Percentiles rank a stretch among this genome's conserved stretches.
phyloP scores from a whole-genome alignment of 169 alveolate species.

The Plasmodium coatneyi region DNA sequence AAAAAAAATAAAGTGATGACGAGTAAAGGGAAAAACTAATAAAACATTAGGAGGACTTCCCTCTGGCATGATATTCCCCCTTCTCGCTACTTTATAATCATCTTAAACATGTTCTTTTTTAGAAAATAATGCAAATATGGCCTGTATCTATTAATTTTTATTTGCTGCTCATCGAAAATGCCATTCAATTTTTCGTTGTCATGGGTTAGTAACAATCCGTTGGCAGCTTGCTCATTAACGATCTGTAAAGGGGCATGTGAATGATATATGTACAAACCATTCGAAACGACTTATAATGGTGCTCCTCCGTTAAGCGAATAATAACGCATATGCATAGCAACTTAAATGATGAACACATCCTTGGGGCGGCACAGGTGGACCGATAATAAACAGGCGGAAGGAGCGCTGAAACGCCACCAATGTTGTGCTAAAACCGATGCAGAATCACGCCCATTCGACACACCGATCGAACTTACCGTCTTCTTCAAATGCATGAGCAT shows the following conservation, averaged over 20 bases:
- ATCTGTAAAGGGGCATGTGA: conserved; percentile 36
- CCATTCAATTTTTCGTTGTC: conserved; percentile 75
- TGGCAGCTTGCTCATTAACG: conserved; percentile 73
- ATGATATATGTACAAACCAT: not conserved
- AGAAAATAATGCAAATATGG: conserved; percentile 70
- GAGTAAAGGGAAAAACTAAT: not conserved
- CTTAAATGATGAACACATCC: not conserved
- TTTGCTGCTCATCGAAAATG: conserved; percentile 72
- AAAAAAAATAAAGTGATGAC: not conserved
- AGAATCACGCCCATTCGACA: not conserved
- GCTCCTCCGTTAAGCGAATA: not conserved
- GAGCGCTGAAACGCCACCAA: not conserved
- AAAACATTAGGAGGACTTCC: not conserved
- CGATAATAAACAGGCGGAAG: not conserved
- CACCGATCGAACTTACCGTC: conserved; percentile 22
- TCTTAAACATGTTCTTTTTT: conserved; percentile 38
- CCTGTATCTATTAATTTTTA: conserved; percentile 72
- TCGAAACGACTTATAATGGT: not conserved
- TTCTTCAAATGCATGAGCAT: conserved; percentile 73
- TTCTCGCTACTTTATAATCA: conserved; percentile 25
- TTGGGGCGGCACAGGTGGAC: not conserved
- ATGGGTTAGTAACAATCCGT: conserved; percentile 69
- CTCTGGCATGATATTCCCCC: not conserved
- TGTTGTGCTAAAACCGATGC: not conserved
- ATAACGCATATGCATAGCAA: not conserved